Percentiles rank a stretch among this genome's conserved stretches.
These are phyloP conservation scores for Colletotrichum sp. DNA, from an alignment of 2,329 filamentous ascomycete species.

Conservation along the genomic window DNA sequence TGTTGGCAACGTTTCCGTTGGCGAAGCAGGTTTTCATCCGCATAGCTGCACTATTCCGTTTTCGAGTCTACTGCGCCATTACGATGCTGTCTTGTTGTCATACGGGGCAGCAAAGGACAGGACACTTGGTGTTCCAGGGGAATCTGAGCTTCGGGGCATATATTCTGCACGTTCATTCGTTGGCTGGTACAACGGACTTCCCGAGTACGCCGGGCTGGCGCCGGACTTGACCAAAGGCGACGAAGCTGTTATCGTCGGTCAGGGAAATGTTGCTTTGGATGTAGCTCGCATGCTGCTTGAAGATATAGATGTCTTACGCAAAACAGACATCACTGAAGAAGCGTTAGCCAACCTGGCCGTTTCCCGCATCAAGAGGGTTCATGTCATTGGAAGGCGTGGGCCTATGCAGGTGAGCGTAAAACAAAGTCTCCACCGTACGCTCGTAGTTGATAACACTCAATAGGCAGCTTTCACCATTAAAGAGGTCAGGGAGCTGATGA, in stretches of 20 bases:
- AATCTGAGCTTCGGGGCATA: slow-evolving; percentile 73
- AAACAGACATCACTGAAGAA: slow-evolving; percentile 88
- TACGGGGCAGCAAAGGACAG: slow-evolving; percentile 91
- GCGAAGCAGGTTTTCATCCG: slow-evolving; percentile 49
- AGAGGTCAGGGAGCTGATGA: slow-evolving; percentile 87
- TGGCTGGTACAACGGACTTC: slow-evolving; percentile 97
- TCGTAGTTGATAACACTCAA: neutral
- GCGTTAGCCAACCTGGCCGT: slow-evolving; percentile 75
- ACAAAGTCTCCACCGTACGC: neutral
- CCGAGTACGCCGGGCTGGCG: slow-evolving; percentile 75
- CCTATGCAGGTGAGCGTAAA: slow-evolving; percentile 73
- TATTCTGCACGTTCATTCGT: slow-evolving; percentile 93
- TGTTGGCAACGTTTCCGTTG: slow-evolving; percentile 86
- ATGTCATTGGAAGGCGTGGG: slow-evolving; percentile 87
- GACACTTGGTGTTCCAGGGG: slow-evolving; percentile 79
- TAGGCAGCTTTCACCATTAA: slow-evolving; percentile 95
- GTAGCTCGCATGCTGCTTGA: slow-evolving; percentile 87
- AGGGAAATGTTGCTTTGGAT: slow-evolving; percentile 95
- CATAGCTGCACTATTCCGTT: slow-evolving; percentile 66
- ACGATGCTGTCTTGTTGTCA: slow-evolving; percentile 90
- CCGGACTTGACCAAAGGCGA: slow-evolving; percentile 78
- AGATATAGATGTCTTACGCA: slow-evolving; percentile 72
- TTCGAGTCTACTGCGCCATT: slow-evolving; percentile 74
- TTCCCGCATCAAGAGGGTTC: slow-evolving; percentile 79
- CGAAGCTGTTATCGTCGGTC: slow-evolving; percentile 86